phyloP scores from a whole-genome alignment of 768 basidiomycete genomes.

The Naganishia randhawae region DNA sequence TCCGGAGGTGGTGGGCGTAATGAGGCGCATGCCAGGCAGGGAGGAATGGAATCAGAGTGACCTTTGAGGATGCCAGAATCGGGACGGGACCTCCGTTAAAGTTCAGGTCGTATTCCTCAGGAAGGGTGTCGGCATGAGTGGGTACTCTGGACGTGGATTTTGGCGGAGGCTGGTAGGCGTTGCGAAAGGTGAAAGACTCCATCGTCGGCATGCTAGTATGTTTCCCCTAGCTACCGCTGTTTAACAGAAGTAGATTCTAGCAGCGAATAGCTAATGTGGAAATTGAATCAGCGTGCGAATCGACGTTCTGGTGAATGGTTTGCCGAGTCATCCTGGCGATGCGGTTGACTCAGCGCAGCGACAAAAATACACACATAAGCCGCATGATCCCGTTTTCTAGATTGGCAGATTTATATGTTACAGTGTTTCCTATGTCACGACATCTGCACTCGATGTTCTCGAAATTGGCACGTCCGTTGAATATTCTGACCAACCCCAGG shows the following conservation, averaged over 20 bases:
- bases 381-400: no score
- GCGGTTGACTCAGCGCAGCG: no score
- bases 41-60: constrained; percentile 42
- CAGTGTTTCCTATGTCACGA: no score
- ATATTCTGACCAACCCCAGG: no score
- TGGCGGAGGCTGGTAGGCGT: constrained; percentile 6
- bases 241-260: not conserved
- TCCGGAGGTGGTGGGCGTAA: constrained; percentile 1
- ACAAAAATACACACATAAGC: no score
- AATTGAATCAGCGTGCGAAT: no score
- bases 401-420: no score
- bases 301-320: no score
- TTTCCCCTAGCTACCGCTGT: not conserved
- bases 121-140: constrained; percentile 30
- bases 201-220: not conserved
- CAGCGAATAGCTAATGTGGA: no score
- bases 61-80: constrained; percentile 36
- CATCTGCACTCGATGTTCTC: no score
- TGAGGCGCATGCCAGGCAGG: constrained; percentile 31
- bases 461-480: no score
- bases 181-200: constrained; percentile 14
- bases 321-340: no score
- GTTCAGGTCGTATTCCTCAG: constrained; percentile 44
- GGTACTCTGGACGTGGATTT: not conserved
- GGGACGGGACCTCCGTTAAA: constrained; percentile 36